These are phyloP conservation scores for Syzygium aromaticum DNA, from an alignment of 345 rosid species.

Conservation along the genomic window DNA sequence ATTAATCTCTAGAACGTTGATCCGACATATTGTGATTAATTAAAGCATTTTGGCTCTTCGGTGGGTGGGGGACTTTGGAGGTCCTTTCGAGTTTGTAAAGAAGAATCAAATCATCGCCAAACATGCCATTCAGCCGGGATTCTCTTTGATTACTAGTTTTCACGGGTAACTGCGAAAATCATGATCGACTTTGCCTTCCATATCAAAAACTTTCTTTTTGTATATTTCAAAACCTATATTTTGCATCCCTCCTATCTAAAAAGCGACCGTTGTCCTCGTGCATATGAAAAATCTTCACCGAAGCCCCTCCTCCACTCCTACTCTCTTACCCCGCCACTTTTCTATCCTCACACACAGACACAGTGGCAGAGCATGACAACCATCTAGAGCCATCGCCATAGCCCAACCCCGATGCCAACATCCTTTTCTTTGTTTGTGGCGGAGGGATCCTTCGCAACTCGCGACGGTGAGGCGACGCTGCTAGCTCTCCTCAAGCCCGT, in stretches of 20 bases:
- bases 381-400: background rate
- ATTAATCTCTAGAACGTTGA: too few species aligned
- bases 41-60: background rate
- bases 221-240: background rate
- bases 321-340: too few species aligned
- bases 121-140: background rate
- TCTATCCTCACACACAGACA: too few species aligned
- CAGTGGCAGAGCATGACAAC: rapidly evolving
- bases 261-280: background rate
- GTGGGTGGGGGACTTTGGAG: background rate
- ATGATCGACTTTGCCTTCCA: background rate
- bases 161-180: background rate
- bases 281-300: background rate
- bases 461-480: background rate
- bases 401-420: background rate
- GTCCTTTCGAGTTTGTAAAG: background rate
- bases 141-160: background rate
- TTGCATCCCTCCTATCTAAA: background rate
- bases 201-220: background rate
- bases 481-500: background rate
- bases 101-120: background rate
- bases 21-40: too few species aligned
- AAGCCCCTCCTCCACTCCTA: too few species aligned
- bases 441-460: background rate
- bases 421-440: background rate